phyloP scores from a whole-genome alignment of 495 filamentous ascomycete species.

The Penicillium psychrofluorescens region DNA sequence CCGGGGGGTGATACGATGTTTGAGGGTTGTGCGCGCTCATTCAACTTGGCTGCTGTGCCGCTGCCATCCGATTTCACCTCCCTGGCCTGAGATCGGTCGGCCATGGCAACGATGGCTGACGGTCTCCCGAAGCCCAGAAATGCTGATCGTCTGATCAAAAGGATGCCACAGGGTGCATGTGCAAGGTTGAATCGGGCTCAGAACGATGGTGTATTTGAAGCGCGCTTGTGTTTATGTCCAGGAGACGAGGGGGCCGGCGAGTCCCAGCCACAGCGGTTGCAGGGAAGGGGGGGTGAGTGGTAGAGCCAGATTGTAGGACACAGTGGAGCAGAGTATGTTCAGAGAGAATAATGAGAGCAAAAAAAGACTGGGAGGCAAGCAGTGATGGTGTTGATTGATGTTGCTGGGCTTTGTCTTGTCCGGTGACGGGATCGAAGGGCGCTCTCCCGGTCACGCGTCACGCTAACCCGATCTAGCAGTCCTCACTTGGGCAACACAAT shows the following conservation, averaged over 20 bases:
- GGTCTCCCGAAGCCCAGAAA: conserved; percentile 6
- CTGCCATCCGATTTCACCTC: conserved; percentile 1
- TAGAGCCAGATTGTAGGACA: too few species aligned
- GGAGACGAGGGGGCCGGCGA: too few species aligned
- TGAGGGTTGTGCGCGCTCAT: conserved; percentile 11
- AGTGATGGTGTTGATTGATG: too few species aligned
- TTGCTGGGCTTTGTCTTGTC: too few species aligned
- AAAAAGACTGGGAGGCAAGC: too few species aligned
- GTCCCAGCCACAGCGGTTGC: too few species aligned
- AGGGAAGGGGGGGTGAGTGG: too few species aligned
- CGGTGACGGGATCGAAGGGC: conserved; percentile 16
- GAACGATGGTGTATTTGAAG: conserved; percentile 2
- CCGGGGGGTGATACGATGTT: conserved; percentile 35
- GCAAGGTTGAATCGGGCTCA: not conserved
- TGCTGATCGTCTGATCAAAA: not conserved
- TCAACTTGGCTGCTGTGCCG: conserved; percentile 3
- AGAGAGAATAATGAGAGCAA: too few species aligned
- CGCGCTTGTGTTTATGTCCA: conserved; percentile 1
- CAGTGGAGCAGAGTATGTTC: too few species aligned
- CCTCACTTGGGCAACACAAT: conserved; percentile 11
- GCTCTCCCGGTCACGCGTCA: conserved; percentile 36
- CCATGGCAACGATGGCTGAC: conserved; percentile 11
- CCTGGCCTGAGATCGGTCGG: conserved; percentile 14
- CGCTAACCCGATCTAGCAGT: conserved; percentile 17
- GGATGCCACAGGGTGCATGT: not conserved